Evolutionary conservation across 1,139 yeast species (phyloP).

Genomic region (Hansenula anomala): DNA sequence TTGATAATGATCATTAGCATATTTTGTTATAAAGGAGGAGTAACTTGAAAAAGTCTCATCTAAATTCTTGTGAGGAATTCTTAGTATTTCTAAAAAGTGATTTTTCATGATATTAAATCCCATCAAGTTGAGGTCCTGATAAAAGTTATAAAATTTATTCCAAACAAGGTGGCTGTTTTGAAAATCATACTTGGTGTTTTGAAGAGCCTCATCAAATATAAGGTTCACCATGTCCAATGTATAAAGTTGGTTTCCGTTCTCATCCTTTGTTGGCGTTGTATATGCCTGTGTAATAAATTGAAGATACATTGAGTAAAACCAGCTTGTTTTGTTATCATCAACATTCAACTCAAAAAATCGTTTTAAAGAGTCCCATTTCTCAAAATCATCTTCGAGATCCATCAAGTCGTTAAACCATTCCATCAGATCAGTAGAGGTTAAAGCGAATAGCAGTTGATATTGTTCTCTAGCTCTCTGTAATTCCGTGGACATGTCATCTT

Average conservation of each 20-base stretch:
- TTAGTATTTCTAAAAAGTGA: constrained; percentile 28
- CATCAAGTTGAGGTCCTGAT: background rate
- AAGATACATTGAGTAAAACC: too few relatives aligned
- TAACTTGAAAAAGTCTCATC: constrained; percentile 36
- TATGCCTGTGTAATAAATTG: background rate
- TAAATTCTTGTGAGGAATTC: constrained; percentile 32
- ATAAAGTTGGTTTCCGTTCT: background rate
- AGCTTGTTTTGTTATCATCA: too few relatives aligned
- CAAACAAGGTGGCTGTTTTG: background rate
- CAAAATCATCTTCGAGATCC: too few relatives aligned
- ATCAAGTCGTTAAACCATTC: too few relatives aligned
- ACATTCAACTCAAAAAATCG: too few relatives aligned
- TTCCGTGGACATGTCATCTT: background rate
- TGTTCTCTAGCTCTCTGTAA: background rate
- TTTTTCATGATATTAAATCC: too few relatives aligned
- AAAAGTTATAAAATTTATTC: background rate
- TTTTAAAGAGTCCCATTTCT: too few relatives aligned
- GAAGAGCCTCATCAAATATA: background rate
- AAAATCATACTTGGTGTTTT: background rate
- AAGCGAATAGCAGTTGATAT: too few relatives aligned
- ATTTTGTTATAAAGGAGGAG: constrained; percentile 29
- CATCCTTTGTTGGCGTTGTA: background rate
- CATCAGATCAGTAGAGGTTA: too few relatives aligned
- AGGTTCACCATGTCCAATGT: background rate
- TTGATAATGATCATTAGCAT: constrained; percentile 27